Conservation (phyloP, 1,139 yeast genomes). For the Pneumocystis oryctolagi region DNA sequence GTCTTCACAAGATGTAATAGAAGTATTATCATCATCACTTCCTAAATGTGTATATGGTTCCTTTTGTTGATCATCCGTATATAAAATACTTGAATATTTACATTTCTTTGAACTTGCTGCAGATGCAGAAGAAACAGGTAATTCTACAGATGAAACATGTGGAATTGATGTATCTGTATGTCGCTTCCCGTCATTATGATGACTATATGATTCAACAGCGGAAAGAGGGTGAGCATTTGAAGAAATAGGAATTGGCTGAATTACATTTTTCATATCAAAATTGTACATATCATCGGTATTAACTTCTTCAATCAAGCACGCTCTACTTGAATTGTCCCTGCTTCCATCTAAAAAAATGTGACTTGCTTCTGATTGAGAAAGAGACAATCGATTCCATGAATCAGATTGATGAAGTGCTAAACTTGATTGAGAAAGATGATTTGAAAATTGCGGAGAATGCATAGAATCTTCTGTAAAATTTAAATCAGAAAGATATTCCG, state of each 20-base stretch:
- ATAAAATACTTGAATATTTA: background rate
- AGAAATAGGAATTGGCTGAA: background rate
- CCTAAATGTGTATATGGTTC: background rate
- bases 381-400: background rate
- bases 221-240: background rate
- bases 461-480: background rate
- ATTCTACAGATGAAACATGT: background rate
- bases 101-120: background rate
- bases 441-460: background rate
- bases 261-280: background rate
- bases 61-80: background rate
- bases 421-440: background rate
- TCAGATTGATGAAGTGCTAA: background rate
- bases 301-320: background rate
- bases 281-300: background rate
- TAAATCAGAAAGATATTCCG: background rate
- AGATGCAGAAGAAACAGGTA: background rate
- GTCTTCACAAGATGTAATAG: background rate
- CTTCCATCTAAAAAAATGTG: background rate
- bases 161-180: background rate
- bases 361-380: background rate
- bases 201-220: background rate
- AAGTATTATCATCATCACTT: background rate
- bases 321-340: background rate
- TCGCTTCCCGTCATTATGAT: background rate